Conservation (phyloP, 495 filamentous ascomycete genomes). For the Xylaria curta region DNA sequence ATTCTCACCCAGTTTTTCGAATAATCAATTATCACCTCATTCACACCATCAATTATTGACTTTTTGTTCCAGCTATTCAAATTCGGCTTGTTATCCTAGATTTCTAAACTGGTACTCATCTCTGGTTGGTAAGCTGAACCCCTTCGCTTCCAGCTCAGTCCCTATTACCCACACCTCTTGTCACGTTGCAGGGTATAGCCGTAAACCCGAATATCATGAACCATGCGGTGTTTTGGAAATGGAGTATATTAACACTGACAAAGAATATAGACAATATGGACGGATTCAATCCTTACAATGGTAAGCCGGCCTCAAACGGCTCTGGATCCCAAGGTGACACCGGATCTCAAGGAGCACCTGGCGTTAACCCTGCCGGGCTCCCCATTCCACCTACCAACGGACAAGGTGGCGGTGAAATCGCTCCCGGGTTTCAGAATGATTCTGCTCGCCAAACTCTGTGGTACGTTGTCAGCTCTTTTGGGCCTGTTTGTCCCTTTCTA, state of each 20-base stretch:
- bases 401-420: conserved; percentile 35
- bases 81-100: not conserved
- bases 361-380: conserved; percentile 35
- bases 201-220: not conserved
- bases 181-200: not conserved
- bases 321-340: conserved; percentile 41
- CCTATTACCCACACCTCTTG: not conserved
- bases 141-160: not conserved
- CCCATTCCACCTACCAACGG: conserved; percentile 38
- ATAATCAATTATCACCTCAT: not conserved
- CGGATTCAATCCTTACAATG: conserved; percentile 45
- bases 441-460: conserved; percentile 50
- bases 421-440: conserved; percentile 33
- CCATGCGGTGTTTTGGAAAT: not conserved
- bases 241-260: conserved; percentile 25
- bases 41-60: not conserved
- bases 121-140: not conserved
- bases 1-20: not conserved
- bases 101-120: not conserved
- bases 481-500: not conserved
- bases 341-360: conserved; percentile 39
- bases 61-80: not conserved
- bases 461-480: conserved; percentile 35
- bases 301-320: conserved; percentile 39
- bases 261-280: conserved; percentile 32